These are phyloP conservation scores for Kodamaea laetipori DNA, from an alignment of 805 yeast species.

Conservation along the genomic window DNA sequence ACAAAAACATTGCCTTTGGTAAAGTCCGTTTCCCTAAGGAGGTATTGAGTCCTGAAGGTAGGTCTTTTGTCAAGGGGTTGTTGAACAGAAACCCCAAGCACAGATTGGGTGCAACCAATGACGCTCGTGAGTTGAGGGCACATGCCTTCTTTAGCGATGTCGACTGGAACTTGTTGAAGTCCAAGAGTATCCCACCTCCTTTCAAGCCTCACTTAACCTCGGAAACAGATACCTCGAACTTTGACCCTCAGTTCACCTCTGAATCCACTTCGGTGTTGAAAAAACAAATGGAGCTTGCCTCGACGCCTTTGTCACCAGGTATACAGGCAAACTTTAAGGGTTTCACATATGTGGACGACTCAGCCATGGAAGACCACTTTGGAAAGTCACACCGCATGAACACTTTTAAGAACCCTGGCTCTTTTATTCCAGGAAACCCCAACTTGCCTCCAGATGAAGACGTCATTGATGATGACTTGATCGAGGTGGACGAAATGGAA, in stretches of 20 bases:
- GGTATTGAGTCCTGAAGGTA: constrained; percentile 87
- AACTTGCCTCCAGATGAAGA: constrained; percentile 82
- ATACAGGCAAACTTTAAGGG: constrained; percentile 97
- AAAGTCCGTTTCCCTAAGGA: constrained; percentile 97
- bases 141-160: constrained; percentile 91
- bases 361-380: constrained; percentile 86
- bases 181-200: constrained; percentile 91
- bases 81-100: constrained; percentile 95
- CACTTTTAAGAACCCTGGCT: constrained; percentile 54
- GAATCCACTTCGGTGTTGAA: constrained; percentile 82
- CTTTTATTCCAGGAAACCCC: constrained; percentile 78
- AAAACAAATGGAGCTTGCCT: constrained; percentile 62
- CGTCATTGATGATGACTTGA: constrained; percentile 71
- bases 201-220: constrained; percentile 90
- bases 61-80: constrained; percentile 93
- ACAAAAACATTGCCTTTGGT: constrained; percentile 97
- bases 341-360: constrained; percentile 93
- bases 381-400: constrained; percentile 41
- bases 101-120: constrained; percentile 86
- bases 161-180: constrained; percentile 80
- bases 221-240: constrained; percentile 93
- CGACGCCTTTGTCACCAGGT: constrained; percentile 90
- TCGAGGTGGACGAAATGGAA: constrained; percentile 49
- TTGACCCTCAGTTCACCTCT: constrained; percentile 96
- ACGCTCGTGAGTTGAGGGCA: constrained; percentile 87